Conservation (phyloP, 2,329 filamentous ascomycete genomes). For the Cytospora paraplurivora region DNA sequence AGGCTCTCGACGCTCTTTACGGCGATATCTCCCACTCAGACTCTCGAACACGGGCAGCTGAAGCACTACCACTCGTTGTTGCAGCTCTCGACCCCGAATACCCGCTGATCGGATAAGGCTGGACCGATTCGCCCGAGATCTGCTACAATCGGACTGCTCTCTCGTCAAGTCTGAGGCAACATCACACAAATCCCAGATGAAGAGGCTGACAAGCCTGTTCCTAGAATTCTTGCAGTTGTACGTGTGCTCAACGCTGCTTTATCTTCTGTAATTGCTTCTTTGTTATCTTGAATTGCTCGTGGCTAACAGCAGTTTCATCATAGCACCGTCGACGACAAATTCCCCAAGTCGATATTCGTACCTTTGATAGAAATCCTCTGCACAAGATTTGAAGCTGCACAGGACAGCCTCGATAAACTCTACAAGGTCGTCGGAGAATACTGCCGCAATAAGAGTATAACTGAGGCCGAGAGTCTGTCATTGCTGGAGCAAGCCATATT, state of each 20-base stretch:
- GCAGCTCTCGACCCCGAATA: constrained; percentile 49
- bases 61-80: constrained; percentile 51
- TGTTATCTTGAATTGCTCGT: background rate
- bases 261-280: background rate
- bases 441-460: constrained; percentile 21
- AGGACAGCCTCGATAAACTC: constrained; percentile 31
- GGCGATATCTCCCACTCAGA: constrained; percentile 39
- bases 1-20: constrained; percentile 65
- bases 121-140: constrained; percentile 47
- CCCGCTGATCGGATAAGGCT: constrained; percentile 54
- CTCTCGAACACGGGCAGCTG: constrained; percentile 40
- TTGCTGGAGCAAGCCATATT: constrained; percentile 30
- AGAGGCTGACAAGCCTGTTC: constrained; percentile 42
- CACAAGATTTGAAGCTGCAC: constrained; percentile 23
- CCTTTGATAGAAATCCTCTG: constrained; percentile 25
- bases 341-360: constrained; percentile 27
- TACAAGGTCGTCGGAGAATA: constrained; percentile 30
- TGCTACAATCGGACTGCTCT: constrained; percentile 41
- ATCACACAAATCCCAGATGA: constrained; percentile 37
- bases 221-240: constrained; percentile 40
- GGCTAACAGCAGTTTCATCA: background rate
- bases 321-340: constrained; percentile 11
- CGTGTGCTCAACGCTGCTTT: background rate
- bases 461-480: constrained; percentile 10
- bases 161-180: constrained; percentile 39